phyloP scores from a whole-genome alignment of 2,329 filamentous ascomycete genomes.

The Calonectria multiphialidica region DNA sequence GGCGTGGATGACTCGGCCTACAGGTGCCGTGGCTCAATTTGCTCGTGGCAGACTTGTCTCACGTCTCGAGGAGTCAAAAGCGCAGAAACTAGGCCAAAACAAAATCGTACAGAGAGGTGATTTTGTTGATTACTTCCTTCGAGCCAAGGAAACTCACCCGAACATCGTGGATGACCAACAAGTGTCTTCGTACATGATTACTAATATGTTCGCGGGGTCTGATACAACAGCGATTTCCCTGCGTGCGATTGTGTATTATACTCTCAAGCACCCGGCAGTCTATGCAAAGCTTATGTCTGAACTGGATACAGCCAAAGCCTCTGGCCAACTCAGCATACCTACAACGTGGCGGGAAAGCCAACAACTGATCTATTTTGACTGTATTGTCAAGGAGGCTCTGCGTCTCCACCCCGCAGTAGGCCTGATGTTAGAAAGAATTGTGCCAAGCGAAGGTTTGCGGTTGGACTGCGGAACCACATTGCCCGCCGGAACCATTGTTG shows the following conservation, averaged over 20 bases:
- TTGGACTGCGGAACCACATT: conserved; percentile 4
- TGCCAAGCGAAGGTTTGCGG: conserved; percentile 1
- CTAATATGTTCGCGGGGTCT: conserved; percentile 34
- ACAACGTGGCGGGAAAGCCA: not conserved
- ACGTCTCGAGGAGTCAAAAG: not conserved
- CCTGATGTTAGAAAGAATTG: conserved; percentile 7
- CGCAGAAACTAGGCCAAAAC: not conserved
- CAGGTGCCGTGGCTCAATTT: conserved; percentile 17
- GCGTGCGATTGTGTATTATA: conserved; percentile 30
- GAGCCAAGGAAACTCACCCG: conserved; percentile 30
- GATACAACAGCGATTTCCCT: conserved; percentile 38
- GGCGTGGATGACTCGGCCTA: conserved; percentile 17
- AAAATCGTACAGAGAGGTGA: not conserved
- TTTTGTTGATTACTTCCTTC: conserved; percentile 35
- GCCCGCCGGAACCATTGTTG: conserved; percentile 9
- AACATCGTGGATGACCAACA: conserved; percentile 34
- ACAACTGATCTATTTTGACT: conserved; percentile 19
- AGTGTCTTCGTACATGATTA: conserved; percentile 36
- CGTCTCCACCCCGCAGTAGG: conserved; percentile 21
- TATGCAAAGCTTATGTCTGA: conserved; percentile 34
- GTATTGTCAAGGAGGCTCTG: conserved; percentile 19
- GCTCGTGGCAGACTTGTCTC: conserved; percentile 18
- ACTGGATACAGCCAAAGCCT: conserved; percentile 9
- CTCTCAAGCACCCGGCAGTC: conserved; percentile 15
- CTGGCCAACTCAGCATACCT: not conserved